phyloP scores from a whole-genome alignment of 2,329 filamentous ascomycete genomes.

The Microsporum ferrugineum region DNA sequence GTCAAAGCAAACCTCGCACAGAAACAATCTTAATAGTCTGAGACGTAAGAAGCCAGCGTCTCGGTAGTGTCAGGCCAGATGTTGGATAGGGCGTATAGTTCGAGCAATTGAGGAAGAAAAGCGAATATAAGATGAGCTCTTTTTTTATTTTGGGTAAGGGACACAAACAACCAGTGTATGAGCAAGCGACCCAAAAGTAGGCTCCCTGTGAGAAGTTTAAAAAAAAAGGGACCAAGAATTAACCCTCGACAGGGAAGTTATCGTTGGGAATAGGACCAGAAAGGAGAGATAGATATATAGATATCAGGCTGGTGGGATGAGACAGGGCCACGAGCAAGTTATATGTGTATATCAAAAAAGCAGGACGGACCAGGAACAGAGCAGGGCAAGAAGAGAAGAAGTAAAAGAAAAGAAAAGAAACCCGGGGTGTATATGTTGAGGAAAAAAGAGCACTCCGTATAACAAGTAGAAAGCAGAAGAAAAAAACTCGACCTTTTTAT shows the following conservation, averaged over 20 bases:
- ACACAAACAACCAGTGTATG: slow-evolving; percentile 1
- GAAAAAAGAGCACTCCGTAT: background rate
- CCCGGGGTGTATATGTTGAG: background rate
- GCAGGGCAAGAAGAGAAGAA: background rate
- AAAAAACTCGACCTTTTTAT: background rate
- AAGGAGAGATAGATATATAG: background rate
- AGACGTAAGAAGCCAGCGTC: background rate
- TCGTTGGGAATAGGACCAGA: background rate
- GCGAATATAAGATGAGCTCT: background rate
- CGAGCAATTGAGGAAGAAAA: background rate
- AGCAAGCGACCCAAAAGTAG: slow-evolving; percentile 5
- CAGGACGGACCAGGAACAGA: background rate
- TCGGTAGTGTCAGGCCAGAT: background rate
- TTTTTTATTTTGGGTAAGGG: too few relatives aligned
- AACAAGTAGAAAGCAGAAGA: background rate
- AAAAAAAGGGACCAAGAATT: background rate
- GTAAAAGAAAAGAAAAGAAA: background rate
- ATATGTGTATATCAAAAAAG: background rate
- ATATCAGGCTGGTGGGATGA: slow-evolving; percentile 2
- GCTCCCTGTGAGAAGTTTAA: background rate
- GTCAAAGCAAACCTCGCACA: background rate
- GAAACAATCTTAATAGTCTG: background rate
- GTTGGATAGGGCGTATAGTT: background rate
- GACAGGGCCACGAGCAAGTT: background rate
- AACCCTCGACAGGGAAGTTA: background rate